These are phyloP conservation scores for Epichloe gansuensis DNA, from an alignment of 2,329 filamentous ascomycete species.

Conservation along the genomic window DNA sequence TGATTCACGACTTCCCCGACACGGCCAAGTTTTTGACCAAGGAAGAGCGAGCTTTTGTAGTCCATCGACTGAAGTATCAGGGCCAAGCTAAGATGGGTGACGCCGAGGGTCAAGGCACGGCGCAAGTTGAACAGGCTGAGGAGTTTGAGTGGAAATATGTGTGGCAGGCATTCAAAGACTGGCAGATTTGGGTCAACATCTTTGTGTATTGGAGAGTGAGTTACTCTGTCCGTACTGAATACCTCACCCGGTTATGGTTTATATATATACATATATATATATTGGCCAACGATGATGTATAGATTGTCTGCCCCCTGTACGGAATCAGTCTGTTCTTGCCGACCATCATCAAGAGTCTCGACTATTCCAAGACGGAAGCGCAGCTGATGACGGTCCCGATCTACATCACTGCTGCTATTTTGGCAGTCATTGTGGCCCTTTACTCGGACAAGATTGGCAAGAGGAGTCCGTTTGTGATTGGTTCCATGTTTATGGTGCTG, in stretches of 20 bases:
- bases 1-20: slow-evolving; percentile 71
- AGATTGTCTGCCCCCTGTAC: slow-evolving; percentile 42
- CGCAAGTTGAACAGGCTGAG: slow-evolving; percentile 51
- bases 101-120: slow-evolving; percentile 7
- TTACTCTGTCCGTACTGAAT: slow-evolving; percentile 6
- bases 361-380: slow-evolving; percentile 40
- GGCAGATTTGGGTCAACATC: slow-evolving; percentile 57
- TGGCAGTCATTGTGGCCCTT: slow-evolving; percentile 40
- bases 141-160: slow-evolving; percentile 66
- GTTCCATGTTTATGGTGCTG: slow-evolving; percentile 38
- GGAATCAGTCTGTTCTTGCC: slow-evolving; percentile 48
- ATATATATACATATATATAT: no score
- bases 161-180: slow-evolving; percentile 59
- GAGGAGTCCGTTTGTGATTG: slow-evolving; percentile 41
- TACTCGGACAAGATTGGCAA: slow-evolving; percentile 41
- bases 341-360: slow-evolving; percentile 47
- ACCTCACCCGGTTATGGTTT: no score
- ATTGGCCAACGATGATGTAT: not conserved
- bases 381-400: slow-evolving; percentile 53
- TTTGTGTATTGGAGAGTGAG: slow-evolving; percentile 52
- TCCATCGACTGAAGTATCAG: slow-evolving; percentile 58
- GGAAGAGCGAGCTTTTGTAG: slow-evolving; percentile 57
- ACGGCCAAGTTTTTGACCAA: slow-evolving; percentile 61
- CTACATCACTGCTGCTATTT: slow-evolving; percentile 49
- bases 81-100: slow-evolving; percentile 17